phyloP scores from a whole-genome alignment of 2,329 filamentous ascomycete genomes.

The Alternaria sp. region DNA sequence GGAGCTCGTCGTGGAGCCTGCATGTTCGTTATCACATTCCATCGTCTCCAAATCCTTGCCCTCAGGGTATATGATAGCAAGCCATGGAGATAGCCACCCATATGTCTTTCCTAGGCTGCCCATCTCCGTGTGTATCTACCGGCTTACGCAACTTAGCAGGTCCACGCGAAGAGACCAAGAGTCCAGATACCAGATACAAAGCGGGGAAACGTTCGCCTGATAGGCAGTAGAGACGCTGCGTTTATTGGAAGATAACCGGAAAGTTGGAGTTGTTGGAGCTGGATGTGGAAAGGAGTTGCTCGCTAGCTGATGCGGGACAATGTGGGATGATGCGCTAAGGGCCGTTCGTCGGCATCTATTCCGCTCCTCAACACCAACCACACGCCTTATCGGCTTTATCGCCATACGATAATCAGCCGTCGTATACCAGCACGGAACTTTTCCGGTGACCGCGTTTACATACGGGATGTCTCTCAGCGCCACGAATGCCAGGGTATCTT shows the following conservation, averaged over 20 bases:
- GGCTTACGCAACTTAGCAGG: background rate
- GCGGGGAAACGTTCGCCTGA: background rate
- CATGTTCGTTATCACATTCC: background rate
- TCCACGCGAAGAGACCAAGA: background rate
- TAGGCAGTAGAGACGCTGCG: background rate
- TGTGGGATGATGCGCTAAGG: background rate
- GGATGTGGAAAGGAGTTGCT: background rate
- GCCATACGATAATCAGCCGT: background rate
- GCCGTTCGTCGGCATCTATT: background rate
- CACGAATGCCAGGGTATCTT: background rate
- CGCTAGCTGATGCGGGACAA: constrained; percentile 1
- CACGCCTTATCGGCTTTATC: constrained; percentile 1
- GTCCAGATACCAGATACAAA: background rate
- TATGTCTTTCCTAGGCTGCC: background rate
- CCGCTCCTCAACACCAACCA: constrained; percentile 7
- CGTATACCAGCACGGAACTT: background rate
- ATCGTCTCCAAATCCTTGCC: background rate
- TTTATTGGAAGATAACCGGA: constrained; percentile 2
- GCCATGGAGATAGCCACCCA: background rate
- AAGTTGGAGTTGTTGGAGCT: background rate
- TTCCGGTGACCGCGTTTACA: background rate
- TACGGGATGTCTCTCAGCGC: background rate
- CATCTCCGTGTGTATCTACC: background rate
- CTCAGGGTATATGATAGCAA: background rate
- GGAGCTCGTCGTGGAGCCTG: background rate